Conservation (phyloP, 148 eudicot species). For the Tetragonia tetragonoides region DNA sequence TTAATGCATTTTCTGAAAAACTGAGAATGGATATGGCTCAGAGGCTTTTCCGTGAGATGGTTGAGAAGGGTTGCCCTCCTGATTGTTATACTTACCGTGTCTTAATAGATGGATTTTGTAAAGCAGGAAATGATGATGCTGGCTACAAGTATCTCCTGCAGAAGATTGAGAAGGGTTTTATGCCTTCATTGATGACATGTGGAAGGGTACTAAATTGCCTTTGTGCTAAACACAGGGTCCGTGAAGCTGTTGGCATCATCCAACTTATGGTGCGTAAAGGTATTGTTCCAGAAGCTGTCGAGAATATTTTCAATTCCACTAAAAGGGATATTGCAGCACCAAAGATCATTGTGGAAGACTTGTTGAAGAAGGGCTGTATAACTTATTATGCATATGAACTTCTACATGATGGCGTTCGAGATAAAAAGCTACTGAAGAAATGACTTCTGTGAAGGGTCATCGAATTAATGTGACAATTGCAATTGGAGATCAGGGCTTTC, state of each 20-base stretch:
- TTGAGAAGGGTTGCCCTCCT: slow-evolving; percentile 49
- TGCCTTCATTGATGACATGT: slow-evolving; percentile 63
- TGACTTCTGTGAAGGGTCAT: slow-evolving; percentile 15
- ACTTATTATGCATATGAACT: slow-evolving; percentile 84
- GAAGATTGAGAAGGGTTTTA: slow-evolving; percentile 51
- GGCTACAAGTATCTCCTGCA: slow-evolving; percentile 64
- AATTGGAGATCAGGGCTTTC: not conserved
- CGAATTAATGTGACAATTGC: slow-evolving; percentile 6
- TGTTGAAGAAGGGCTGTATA: slow-evolving; percentile 81
- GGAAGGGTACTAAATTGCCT: slow-evolving; percentile 90
- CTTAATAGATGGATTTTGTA: slow-evolving; percentile 88
- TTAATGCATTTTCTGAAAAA: slow-evolving; percentile 66
- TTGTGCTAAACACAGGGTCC: slow-evolving; percentile 64
- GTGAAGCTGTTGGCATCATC: slow-evolving; percentile 68
- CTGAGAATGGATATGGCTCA: slow-evolving; percentile 60
- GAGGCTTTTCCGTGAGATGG: slow-evolving; percentile 65
- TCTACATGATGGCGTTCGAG: slow-evolving; percentile 78
- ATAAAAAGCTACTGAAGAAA: slow-evolving; percentile 61
- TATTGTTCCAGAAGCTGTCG: slow-evolving; percentile 76
- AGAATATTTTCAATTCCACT: slow-evolving; percentile 63
- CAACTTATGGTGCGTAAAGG: slow-evolving; percentile 75
- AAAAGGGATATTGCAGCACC: slow-evolving; percentile 93
- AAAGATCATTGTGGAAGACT: slow-evolving; percentile 83
- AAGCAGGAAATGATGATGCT: slow-evolving; percentile 55
- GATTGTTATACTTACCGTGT: slow-evolving; percentile 73